Evolutionary conservation across 257 asterid species (phyloP), one percentile per base, ranked within the genome.

Genomic region (Scutellaria galericulata): DNA sequence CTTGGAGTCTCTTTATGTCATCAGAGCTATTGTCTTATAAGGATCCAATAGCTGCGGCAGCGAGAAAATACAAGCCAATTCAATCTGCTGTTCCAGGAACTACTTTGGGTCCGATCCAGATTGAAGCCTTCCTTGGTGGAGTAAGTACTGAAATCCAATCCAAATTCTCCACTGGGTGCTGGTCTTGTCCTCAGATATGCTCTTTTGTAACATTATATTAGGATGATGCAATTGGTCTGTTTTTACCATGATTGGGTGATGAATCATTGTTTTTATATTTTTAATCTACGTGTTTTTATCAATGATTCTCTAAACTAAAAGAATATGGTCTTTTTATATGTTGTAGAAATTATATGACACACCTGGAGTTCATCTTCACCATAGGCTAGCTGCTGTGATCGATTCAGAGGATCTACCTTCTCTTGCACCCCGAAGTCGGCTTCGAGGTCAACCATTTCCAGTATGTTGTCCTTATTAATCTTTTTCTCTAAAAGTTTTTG

Each of bases 61-160:
- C 99, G n/a, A 84, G 88, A 79, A 88, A 74, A 70, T 92, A 92
- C 84, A 92, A 92, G 83, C 99, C 99, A 56, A 90, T 95, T 66
- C 99, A 95, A 79, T 95, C 99, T 72, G 99, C 99, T 79, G 99
- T 92, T 71, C 99, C 99, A 10, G 99, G 99, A 81, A 95, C 99
- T 66, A 95, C 99, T 13, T 83, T 95, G 86, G 99, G 99, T 57
- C 99, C 99, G 7, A 95, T 95, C 77, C 90, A 83, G 77, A 92
- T 95, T 70, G 90, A 95, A 77, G 98, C 99, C 76, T 95, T 95
- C 89, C 83, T 89, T 53, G 72, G 94, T 71, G 97, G 97, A 78
- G 99, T 91, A 82, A 79, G 91, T 67, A 35, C 52, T 69, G 6
- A 20, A 55, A 50, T 52, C 56, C 61, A 77, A n/a, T 66, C 50